Base-by-base conservation (phyloP, 345 rosid genomes). In the Ricinus communis region DNA sequence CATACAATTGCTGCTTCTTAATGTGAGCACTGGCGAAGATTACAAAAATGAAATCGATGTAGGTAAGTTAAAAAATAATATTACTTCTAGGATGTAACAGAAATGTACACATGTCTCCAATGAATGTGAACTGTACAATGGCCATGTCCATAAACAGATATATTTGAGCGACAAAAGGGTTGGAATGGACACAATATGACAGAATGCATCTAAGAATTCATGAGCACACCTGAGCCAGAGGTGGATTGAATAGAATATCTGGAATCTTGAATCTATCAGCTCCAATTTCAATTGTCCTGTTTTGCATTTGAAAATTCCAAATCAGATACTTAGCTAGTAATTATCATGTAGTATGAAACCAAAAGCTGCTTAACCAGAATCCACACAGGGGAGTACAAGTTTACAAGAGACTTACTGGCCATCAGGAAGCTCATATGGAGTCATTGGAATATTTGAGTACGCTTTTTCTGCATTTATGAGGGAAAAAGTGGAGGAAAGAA, bases 381-480 rank as follows among this genome's bases (percentile, higher is more conserved):
- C 16, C 65, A 47, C 13, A 70, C 24, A 46, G 25, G n/a, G 47
- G 1, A n/a, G 21, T 28, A 57, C 13, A 59, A 49, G 8, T 22
- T 38, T 65, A 61, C 36, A 66, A 60, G 73, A 70, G 45, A 80
- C 98, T 91, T 84, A 93, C 99, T 89, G 99, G 88, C 99, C 99
- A 87, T 96, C 99, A 67, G 99, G 99, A 80, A 96, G 97, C 86
- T 96, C 99, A 60, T 96, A 96, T 8, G 98, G 85, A 61, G 99
- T 96, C 86, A 87, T 96, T 31, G 98, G 99, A 78, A 96, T 93
- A 84, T 96, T 96, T 71, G 99, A 86, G 74, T 96, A 96, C 43
- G 93, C 81, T 70, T 76, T 85, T 77, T 93, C 99, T 96, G 89
- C 78, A 62, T 66, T 59, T 11, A 33, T 11, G 31, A 16, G 7